phyloP scores from a whole-genome alignment of 306 rosid genomes.

The Acacia acuminata region DNA sequence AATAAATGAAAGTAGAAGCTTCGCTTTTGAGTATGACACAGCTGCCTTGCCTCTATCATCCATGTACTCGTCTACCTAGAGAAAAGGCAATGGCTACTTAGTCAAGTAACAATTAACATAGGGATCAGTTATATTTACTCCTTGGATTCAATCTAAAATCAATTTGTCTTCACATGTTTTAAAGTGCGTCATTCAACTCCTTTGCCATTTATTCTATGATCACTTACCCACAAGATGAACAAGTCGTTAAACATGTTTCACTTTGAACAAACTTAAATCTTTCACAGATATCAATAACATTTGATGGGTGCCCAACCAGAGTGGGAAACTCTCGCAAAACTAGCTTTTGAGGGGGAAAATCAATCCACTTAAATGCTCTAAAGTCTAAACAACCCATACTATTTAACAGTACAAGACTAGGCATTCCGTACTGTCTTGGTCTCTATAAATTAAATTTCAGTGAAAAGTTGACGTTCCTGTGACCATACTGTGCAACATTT shows the following conservation, averaged over 20 bases:
- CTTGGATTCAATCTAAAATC: neutral
- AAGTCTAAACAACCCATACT: neutral
- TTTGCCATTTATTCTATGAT: neutral
- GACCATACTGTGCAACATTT: neutral
- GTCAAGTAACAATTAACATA: slow-evolving; percentile 1
- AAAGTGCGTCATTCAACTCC: neutral
- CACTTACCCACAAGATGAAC: neutral
- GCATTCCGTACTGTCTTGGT: too few species aligned
- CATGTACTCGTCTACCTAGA: slow-evolving; percentile 79
- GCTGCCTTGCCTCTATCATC: slow-evolving; percentile 60
- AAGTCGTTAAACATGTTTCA: neutral
- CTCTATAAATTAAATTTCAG: neutral
- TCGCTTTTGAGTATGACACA: slow-evolving; percentile 75
- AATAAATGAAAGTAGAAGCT: slow-evolving; percentile 77
- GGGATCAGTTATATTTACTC: neutral
- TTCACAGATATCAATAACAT: neutral
- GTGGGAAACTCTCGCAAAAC: neutral
- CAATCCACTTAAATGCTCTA: neutral
- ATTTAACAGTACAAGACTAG: neutral
- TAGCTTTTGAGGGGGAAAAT: neutral
- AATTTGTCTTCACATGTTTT: neutral
- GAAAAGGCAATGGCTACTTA: slow-evolving; percentile 11
- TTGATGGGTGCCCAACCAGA: neutral
- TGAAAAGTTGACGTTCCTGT: neutral
- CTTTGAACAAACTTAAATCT: neutral